Percentiles rank a stretch among this genome's conserved stretches.
Evolutionary conservation across 73 alveolate species (phyloP).

Genomic region (Paramecium caudatum): DNA sequence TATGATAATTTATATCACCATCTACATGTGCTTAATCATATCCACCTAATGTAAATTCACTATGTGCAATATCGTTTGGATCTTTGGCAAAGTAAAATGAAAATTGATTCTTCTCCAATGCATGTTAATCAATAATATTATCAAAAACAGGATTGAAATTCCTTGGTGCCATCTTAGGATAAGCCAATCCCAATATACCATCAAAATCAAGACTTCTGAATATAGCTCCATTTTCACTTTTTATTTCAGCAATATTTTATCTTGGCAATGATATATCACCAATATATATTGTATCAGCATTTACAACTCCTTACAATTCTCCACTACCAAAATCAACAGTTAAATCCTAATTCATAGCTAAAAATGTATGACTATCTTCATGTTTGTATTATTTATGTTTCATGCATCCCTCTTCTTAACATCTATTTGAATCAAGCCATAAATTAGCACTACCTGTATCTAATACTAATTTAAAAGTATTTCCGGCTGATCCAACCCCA

Average conservation of each 20-base stretch:
- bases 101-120: conserved; percentile 80
- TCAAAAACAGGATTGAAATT: conserved; percentile 80
- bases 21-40: conserved; percentile 70
- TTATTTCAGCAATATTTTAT: conserved; percentile 83
- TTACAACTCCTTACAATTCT: conserved; percentile 76
- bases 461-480: conserved; percentile 75
- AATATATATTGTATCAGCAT: conserved; percentile 77
- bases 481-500: conserved; percentile 83
- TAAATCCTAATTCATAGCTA: background rate
- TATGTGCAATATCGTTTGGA: conserved; percentile 71
- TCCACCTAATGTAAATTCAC: conserved; percentile 85
- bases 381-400: conserved; percentile 59
- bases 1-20: conserved; percentile 80
- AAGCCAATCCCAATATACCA: conserved; percentile 89
- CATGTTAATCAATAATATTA: conserved; percentile 71
- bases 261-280: conserved; percentile 78
- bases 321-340: conserved; percentile 83
- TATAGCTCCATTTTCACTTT: conserved; percentile 81
- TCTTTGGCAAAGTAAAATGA: conserved; percentile 80
- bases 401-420: conserved; percentile 70
- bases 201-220: conserved; percentile 78
- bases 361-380: conserved; percentile 31
- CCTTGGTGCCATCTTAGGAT: conserved; percentile 83
- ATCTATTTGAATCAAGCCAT: conserved; percentile 76
- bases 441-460: conserved; percentile 81